Evolutionary conservation across 139 green algal genomes (phyloP), one percentile per base, ranked within the genome.

Genomic region (Volvox africanus): DNA sequence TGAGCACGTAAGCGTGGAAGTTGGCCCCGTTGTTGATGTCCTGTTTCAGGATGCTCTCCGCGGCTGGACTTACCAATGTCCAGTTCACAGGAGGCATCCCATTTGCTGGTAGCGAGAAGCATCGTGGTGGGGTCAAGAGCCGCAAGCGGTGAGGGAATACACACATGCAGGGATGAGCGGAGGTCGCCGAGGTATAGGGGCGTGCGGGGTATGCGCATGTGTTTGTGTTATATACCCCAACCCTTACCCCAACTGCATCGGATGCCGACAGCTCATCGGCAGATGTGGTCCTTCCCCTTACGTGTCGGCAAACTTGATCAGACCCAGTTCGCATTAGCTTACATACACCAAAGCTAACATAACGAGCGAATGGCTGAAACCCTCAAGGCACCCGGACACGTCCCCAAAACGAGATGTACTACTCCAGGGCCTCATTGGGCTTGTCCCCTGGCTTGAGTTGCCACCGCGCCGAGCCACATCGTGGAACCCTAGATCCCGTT

Each of bases 1-100:
- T 81, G 32, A 81, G 17, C 75, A 81, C 30, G 30, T 81, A 81
- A 30, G 75, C 75, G 32, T 81, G 75, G 75, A 61, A 81, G 30
- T 24, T 1, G 13, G 9, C 17, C 14, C 13, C 33, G 2, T 1
- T 18, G 0, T 24, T 55, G 32, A 81, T 18, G 75, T 81, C 75
- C 1, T 20, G 5, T 21, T 13, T 55, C 17, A 81, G 2, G 11
- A 1, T 12, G 75, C 9, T 81, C 32, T 55, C 75, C 32, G 33
- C 24, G 14, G 75, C n/a, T 1, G 75, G 18, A 24, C 61, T 30
- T 11, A 61, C 14, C 75, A 81, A 26, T 30, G 75, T 81, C 75
- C 75, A 81, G 11, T 81, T 20, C 1, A 81, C 22, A 5, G 32
- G 75, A 2, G 75, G 30, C 1, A 79, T n/a, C 26, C 71, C 71